A percentile compares a stretch with the other conserved stretches of the same genome.
These are phyloP conservation scores for Ustilago shanxiensis DNA, from an alignment of 1,284 basidiomycete genomes.

Conservation along the genomic window DNA sequence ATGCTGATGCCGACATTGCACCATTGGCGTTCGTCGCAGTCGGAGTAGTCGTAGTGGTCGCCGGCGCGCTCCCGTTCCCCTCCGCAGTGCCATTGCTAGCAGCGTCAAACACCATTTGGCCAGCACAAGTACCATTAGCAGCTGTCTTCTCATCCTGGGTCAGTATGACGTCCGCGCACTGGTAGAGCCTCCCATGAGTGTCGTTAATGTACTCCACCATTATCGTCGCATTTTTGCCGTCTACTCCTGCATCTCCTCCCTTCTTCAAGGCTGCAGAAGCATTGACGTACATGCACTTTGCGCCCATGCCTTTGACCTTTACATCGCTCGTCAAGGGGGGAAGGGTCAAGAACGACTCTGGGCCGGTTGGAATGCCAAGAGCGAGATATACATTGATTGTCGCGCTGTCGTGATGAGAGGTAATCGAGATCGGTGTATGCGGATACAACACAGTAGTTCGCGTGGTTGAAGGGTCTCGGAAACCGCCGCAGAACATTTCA, in stretches of 20 bases:
- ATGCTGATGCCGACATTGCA: not conserved
- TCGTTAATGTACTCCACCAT: conserved; percentile 51
- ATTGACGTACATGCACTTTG: conserved; percentile 37
- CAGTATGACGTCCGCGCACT: conserved; percentile 46
- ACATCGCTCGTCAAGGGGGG: conserved; percentile 26
- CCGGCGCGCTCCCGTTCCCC: too few species aligned
- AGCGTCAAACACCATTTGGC: conserved; percentile 6
- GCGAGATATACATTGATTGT: conserved; percentile 53
- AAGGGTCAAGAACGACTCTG: conserved; percentile 24
- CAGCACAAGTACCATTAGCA: conserved; percentile 31
- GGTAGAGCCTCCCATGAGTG: conserved; percentile 47
- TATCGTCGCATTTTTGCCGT: conserved; percentile 33
- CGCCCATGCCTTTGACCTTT: conserved; percentile 28
- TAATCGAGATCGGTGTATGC: conserved; percentile 42
- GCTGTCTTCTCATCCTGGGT: conserved; percentile 23
- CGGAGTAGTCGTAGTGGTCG: not conserved
- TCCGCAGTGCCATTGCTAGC: not conserved
- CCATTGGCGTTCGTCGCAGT: not conserved
- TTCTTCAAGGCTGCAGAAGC: conserved; percentile 6
- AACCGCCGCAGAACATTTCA: conserved; percentile 51
- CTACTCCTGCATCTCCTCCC: not conserved
- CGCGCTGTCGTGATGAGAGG: conserved; percentile 46
- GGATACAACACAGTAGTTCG: conserved; percentile 43
- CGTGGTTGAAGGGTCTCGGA: conserved; percentile 21
- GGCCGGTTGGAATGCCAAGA: conserved; percentile 18